phyloP scores from a whole-genome alignment of 495 filamentous ascomycete species.

The Cercophora samala region DNA sequence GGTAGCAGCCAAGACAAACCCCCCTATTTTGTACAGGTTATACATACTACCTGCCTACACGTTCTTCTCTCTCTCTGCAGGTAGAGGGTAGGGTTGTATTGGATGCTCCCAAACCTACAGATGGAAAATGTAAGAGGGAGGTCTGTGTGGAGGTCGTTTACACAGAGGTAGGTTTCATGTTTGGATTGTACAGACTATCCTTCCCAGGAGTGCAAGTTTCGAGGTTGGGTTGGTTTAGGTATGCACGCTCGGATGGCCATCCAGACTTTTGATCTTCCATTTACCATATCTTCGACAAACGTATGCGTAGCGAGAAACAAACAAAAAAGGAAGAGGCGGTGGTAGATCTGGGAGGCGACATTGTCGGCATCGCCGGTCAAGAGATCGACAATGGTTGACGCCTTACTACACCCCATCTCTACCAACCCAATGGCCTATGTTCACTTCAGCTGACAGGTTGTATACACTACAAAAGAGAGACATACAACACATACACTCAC shows the following conservation, averaged over 20 bases:
- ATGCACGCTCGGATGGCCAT: neutral
- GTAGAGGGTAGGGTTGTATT: neutral
- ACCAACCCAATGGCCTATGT: neutral
- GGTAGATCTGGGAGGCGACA: neutral
- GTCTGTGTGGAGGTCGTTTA: neutral
- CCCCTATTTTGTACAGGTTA: neutral
- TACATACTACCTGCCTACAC: neutral
- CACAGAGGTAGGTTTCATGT: neutral
- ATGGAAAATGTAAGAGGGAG: neutral
- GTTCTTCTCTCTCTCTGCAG: neutral
- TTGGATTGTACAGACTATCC: neutral
- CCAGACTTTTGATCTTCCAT: too few relatives aligned
- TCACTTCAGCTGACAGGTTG: neutral
- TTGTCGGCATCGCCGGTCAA: neutral
- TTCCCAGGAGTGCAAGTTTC: neutral
- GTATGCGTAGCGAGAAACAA: too few relatives aligned
- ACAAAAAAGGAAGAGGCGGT: too few relatives aligned
- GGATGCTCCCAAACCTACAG: neutral
- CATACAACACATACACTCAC: neutral
- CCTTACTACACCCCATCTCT: neutral
- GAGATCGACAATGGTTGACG: neutral
- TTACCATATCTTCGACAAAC: too few relatives aligned
- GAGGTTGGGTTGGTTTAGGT: neutral
- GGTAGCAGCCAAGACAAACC: neutral
- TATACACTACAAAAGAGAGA: neutral